A percentile compares a stretch with the other conserved stretches of the same genome.
Evolutionary conservation across 257 asterid genomes (phyloP).

Genomic region (Solanum clarkiae): DNA sequence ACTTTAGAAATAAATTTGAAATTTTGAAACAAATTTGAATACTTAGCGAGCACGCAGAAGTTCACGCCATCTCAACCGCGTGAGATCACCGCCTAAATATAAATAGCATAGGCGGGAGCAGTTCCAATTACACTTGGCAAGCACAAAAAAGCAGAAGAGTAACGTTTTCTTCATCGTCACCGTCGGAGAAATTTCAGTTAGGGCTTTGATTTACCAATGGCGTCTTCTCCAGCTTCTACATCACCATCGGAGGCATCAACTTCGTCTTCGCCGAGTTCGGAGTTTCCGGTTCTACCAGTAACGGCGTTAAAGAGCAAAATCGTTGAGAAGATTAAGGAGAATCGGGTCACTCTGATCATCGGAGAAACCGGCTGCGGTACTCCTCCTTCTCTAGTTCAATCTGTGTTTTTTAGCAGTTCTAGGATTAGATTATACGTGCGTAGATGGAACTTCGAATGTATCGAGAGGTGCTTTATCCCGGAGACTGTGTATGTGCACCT

Average conservation of each 20-base stretch:
- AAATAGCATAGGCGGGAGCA: not conserved
- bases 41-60: not conserved
- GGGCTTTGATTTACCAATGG: no score
- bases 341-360: slow-evolving; percentile 82
- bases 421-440: no score
- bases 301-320: slow-evolving; percentile 44
- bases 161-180: not conserved
- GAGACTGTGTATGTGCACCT: not conserved
- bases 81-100: not conserved
- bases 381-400: not conserved
- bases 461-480: not conserved
- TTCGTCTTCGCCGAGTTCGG: not conserved
- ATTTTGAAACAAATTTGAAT: no score
- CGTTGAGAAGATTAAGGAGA: slow-evolving; percentile 61
- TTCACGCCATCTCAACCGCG: not conserved
- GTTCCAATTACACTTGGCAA: not conserved
- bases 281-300: slow-evolving; percentile 56
- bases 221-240: not conserved
- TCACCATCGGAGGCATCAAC: not conserved
- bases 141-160: not conserved
- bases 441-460: not conserved
- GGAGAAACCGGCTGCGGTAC: slow-evolving; percentile 98
- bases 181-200: no score
- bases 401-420: no score
- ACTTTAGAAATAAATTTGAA: not conserved